These are phyloP conservation scores for Paracoccidioides lutzii DNA, from an alignment of 2,329 filamentous ascomycete species.

Conservation along the genomic window DNA sequence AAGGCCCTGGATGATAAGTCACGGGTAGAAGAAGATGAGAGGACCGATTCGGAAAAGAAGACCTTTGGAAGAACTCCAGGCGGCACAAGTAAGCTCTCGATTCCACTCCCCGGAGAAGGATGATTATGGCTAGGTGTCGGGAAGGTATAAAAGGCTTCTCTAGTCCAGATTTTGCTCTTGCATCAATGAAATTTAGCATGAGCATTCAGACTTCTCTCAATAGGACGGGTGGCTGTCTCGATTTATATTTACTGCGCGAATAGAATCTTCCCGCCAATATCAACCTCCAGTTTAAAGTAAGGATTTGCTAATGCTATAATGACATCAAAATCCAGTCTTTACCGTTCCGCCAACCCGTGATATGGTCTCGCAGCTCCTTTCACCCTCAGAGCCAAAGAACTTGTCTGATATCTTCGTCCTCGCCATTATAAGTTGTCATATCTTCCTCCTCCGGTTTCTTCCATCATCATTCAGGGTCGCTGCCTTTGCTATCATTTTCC, in stretches of 20 bases:
- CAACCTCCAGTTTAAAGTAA: not conserved
- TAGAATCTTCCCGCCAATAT: not conserved
- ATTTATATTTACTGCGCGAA: not conserved
- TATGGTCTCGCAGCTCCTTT: constrained; percentile 95
- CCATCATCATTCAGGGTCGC: constrained; percentile 58
- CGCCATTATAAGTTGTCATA: constrained; percentile 60
- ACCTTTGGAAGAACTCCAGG: constrained; percentile 85
- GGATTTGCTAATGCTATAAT: not conserved
- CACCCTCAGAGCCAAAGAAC: constrained; percentile 91
- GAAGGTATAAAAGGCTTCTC: not conserved
- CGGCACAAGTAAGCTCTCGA: constrained; percentile 60
- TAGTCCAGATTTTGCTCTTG: not conserved
- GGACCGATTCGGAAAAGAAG: constrained; percentile 43
- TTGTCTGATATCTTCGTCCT: constrained; percentile 73
- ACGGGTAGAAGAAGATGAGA: constrained; percentile 11
- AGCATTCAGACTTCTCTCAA: not conserved
- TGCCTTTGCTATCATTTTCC: constrained; percentile 68
- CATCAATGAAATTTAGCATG: not conserved
- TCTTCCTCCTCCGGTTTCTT: constrained; percentile 59
- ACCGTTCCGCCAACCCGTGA: constrained; percentile 92
- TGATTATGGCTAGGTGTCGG: not conserved
- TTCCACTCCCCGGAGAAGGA: not conserved
- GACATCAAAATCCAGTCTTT: constrained; percentile 53
- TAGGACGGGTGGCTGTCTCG: not conserved
- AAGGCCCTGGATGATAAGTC: constrained; percentile 26